Base-by-base conservation (phyloP, 228 moss, liverwort and hornwort genomes). In the Sphagnum magellanicum region DNA sequence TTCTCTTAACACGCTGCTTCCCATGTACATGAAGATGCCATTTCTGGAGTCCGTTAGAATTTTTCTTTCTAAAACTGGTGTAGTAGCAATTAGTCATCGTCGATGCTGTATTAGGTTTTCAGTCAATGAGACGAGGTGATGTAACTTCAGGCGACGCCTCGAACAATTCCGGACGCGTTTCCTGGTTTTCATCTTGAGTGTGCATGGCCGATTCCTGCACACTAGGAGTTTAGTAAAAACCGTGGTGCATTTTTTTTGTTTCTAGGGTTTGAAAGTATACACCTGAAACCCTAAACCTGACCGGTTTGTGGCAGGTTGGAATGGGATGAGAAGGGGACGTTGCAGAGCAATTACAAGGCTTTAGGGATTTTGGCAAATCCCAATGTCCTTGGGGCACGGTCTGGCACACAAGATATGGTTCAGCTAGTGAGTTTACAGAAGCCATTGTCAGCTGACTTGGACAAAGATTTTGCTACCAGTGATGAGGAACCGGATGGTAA, bases 401-500 rank as follows among this genome's bases (percentile, higher is more conserved):
- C 93, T 13, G 90, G 90, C 59, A 88, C 73, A 13, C 67, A 74
- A 61, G 79, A 89, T 64, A 57, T 89, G 63, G 87, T 93, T 9
- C 94, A 89, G 74, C 79, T 93, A 46, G 71, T 74, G 48, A 86
- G 77, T 66, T 74, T 98, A 17, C 98, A 98, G 73, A 87, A 84
- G 63, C 87, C 81, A 0, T 61, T 79, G 67, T 83, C 85, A 50
- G 87, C 74, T 68, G 79, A 83, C 5, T 63, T 79, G 4, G 76
- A 67, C 32, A 82, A 77, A 16, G 75, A 82, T 6, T 93, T 84
- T 55, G 51, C 51, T 50, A 82, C 74, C 16, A 98, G 94, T 64
- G 98, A 98, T 0, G 93, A 94, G 68, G 98, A 94, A 75, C 74
- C 79, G 49, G 98, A 98, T 49, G 98, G 98, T 94, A 70, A 74